Evolutionary conservation across 2,329 filamentous ascomycete species (phyloP), one percentile per base, ranked within the genome.

Genomic region (Tolypocladium album): DNA sequence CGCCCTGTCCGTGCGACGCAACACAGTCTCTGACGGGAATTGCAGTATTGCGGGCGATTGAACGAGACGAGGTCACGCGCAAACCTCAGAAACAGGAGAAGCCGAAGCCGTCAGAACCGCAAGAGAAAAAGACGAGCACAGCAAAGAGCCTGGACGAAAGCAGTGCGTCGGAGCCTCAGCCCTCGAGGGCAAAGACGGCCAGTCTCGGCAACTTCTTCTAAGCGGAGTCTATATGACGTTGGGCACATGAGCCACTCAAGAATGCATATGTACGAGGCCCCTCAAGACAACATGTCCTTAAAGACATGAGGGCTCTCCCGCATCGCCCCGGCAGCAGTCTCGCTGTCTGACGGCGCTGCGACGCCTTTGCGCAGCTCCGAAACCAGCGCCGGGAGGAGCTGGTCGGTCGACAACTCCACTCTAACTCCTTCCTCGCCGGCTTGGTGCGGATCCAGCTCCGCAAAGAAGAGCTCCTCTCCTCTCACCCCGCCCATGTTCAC

Each of bases 401-500:
- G 75, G 59, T 87, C 81, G 1, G 82, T 86, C 53, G 81, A 76
- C 63, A 84, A 71, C 59, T 87, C 83, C 24, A 83, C 74, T 67
- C 85, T 78, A 22, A 84, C 80, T 8, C 80, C 82, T 52, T 75
- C 71, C 65, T 75, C 75, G 17, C 84, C 84, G 6, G 65, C 65
- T 64, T 85, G 82, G 2, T 71, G 69, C 1, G 77, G 75, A n/a
- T 81, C 73, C 53, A 89, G 66, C 61, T 82, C 76, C 2, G 72
- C 74, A 65, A 90, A 90, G 66, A 92, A 87, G 4, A 75, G 75
- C n/a, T 91, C 87, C 69, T 95, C 89, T 20, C 89, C 88, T 66
- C 90, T 81, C 34, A 92, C 86, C 12, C 90, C 89, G n/a, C 90
- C 89, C 61, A 97, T 81, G 68, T 96, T 97, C 61, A 97, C 77